Evolutionary conservation across 768 basidiomycete genomes (phyloP), one percentile per base, ranked within the genome.

Genomic region (Filobasidium floriforme): DNA sequence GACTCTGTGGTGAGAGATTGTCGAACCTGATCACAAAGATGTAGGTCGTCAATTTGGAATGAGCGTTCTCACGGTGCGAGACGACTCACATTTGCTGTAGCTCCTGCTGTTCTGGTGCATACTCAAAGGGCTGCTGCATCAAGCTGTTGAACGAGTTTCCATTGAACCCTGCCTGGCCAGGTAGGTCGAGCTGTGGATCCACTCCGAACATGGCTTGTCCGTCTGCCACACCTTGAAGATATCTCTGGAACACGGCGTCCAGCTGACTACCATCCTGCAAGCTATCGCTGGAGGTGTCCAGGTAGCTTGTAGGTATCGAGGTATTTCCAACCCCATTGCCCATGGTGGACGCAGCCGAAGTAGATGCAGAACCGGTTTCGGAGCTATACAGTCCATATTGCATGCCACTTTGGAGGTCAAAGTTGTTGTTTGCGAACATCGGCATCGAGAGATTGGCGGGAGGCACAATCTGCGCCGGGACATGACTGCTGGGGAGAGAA

Each of bases 241-340:
- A 57, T 7, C 54, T 15, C 54, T 57, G 54, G 26, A 57, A 57
- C 54, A 57, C 6, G 22, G 54, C 54, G 5, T 57, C 54, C 4
- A 57, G 24, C 54, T 57, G 54, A 15, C 54, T n/a, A 15, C 12
- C 12, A 32, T 57, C 54, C 26, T 57, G 54, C 22, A 15, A 28
- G 24, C 24, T 32, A 49, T 37, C 9, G 32, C 4, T 37, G 32
- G 32, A 37, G 3, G 32, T 37, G 32, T 37, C 32, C 4, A 37
- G 32, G 32, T 37, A 37, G 9, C 32, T 37, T 37, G 32, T 9
- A 37, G 32, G 32, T 9, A 37, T 37, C 32, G 32, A 37, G 32
- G 32, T 9, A 37, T 37, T 37, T 37, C 32, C 32, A 37, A 37
- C 32, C 32, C 32, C 32, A 37, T 37, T 37, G 32, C 32, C 9